These are phyloP conservation scores for Teunomyces lycoperdinae DNA, from an alignment of 805 yeast genomes.

Conservation along the genomic window DNA sequence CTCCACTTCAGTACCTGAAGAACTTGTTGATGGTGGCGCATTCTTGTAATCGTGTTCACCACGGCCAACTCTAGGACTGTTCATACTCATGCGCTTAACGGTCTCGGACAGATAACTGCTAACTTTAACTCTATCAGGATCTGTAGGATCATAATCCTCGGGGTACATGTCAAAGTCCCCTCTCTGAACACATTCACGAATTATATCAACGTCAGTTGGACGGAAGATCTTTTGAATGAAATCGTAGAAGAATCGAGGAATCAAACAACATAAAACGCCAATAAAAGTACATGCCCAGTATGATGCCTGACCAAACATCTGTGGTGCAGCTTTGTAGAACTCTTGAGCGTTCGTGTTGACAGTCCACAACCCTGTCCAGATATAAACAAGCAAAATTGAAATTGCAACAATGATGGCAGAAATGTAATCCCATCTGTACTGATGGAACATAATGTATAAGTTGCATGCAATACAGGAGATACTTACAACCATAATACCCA, in stretches of 20 bases:
- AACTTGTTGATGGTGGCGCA: conserved; percentile 2
- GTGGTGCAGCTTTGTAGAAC: conserved; percentile 63
- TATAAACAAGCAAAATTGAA: conserved; percentile 56
- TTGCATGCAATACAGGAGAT: conserved; percentile 65
- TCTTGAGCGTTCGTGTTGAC: conserved; percentile 49
- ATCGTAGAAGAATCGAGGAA: conserved; percentile 61
- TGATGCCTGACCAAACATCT: conserved; percentile 55
- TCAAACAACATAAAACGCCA: conserved; percentile 50
- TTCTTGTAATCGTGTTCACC: conserved; percentile 3
- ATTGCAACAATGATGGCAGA: conserved; percentile 50
- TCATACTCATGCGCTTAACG: conserved; percentile 4
- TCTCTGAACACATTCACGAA: conserved; percentile 56
- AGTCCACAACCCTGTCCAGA: conserved; percentile 84
- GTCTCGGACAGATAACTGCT: conserved; percentile 32
- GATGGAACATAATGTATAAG: conserved; percentile 63
- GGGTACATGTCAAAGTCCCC: conserved; percentile 55
- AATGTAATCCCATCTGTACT: conserved; percentile 77
- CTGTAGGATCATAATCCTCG: conserved; percentile 52
- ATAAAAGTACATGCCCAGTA: conserved; percentile 67
- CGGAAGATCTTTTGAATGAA: conserved; percentile 47
- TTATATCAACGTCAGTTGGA: conserved; percentile 69
- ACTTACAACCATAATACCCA: conserved; percentile 62
- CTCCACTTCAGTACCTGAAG: conserved; percentile 7
- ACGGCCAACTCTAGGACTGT: not conserved
- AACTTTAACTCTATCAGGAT: conserved; percentile 52